Percentiles rank a stretch among this genome's conserved stretches.
These are phyloP conservation scores for Aspergillus bridgeri DNA, from an alignment of 495 filamentous ascomycete species.

Conservation along the genomic window DNA sequence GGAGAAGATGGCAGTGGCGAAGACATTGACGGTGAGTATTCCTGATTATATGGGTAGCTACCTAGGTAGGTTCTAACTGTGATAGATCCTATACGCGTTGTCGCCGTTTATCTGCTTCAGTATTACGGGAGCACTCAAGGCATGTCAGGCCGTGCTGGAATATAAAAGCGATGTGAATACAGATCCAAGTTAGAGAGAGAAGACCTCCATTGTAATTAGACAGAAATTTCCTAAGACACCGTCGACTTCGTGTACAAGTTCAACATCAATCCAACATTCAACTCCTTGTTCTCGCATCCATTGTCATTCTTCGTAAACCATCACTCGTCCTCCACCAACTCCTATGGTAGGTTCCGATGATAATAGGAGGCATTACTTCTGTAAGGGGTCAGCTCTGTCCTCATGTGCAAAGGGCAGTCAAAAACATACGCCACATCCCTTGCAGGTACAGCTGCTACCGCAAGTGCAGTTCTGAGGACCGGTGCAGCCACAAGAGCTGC, in stretches of 20 bases:
- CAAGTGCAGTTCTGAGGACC: conserved; percentile 40
- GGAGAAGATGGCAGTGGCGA: conserved; percentile 68
- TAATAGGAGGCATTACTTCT: conserved; percentile 13
- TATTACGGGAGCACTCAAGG: conserved; percentile 51
- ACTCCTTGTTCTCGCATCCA: not conserved
- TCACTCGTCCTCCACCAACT: not conserved
- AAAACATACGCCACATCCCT: conserved; percentile 46
- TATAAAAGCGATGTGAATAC: conserved; percentile 8
- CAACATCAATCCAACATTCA: too few species aligned
- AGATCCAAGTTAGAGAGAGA: too few species aligned
- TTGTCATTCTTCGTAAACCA: not conserved
- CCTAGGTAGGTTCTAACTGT: not conserved
- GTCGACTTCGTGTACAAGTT: too few species aligned
- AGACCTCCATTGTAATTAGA: too few species aligned
- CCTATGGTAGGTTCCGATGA: not conserved
- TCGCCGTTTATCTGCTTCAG: conserved; percentile 51
- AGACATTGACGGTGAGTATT: conserved; percentile 56
- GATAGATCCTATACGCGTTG: conserved; percentile 47
- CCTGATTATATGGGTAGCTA: not conserved
- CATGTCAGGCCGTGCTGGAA: conserved; percentile 32
- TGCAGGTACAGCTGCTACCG: conserved; percentile 38
- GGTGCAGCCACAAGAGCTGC: conserved; percentile 35
- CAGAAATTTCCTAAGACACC: too few species aligned
- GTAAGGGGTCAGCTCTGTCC: conserved; percentile 14
- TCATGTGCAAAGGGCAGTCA: not conserved